Evolutionary conservation across 2,329 filamentous ascomycete species (phyloP), one percentile per base, ranked within the genome.

Genomic region (Dactylellina leptospora): DNA sequence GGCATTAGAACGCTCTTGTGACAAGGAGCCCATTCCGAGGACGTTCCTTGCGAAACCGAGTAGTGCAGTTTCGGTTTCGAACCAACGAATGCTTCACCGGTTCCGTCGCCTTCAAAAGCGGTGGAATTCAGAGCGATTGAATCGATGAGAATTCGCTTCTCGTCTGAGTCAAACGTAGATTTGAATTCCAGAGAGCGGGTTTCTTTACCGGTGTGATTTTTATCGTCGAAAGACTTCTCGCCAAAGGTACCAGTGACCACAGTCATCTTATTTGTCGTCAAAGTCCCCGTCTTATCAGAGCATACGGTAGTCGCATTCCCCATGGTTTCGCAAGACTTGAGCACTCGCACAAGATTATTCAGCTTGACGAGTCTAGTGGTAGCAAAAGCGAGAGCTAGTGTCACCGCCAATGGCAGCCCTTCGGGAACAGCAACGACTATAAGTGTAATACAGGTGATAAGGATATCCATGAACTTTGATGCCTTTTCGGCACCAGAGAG

Each of bases 11-110:
- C 89, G 83, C 75, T 87, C 87, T 72, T 87, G 83, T 47, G 81
- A 81, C 10, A 90, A 80, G 0, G 84, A 82, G 3, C 84, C 85
- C 82, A 92, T 87, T 42, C 84, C 88, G 11, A 92, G 81, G 76
- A 86, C 82, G 53, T 89, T 85, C 47, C 85, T 83, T 16, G 88
- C 87, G 77, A 91, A 91, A 23, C 83, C 82, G 16, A 92, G 83
- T 13, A 92, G 82, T 18, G 90, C 89, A 3, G 88, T 91, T 77
- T 92, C 90, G 0, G 90, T 92, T 80, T 92, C 4, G 89, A 91
- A 27, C 90, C 90, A 73, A 91, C 84, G 75, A 90, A 92, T 0
- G 84, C 81, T 36, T 83, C 81, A 30, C 87, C 87, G 42, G 87
- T 83, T 45, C 85, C 83, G 45, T 88, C 85, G 5, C 84, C 83